phyloP scores from a whole-genome alignment of 2,329 filamentous ascomycete species.

The Plectosphaerella cucumerina region DNA sequence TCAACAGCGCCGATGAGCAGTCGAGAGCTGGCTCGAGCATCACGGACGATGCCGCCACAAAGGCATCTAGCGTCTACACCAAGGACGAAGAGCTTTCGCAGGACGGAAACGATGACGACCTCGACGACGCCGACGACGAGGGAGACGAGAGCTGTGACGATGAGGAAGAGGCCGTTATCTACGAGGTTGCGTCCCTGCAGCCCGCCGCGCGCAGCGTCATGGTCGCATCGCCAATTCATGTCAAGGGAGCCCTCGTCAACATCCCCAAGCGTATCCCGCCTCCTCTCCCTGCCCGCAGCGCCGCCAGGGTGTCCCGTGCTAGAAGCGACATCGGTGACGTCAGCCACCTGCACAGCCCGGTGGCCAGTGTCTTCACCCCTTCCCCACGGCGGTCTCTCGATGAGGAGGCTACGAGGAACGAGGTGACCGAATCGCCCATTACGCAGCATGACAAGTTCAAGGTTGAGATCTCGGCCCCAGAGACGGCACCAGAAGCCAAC shows the following conservation, averaged over 20 bases:
- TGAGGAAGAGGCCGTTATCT: slow-evolving; percentile 64
- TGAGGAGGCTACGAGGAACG: slow-evolving; percentile 11
- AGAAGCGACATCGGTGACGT: slow-evolving; percentile 60
- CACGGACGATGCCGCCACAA: slow-evolving; percentile 19
- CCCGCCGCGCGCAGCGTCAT: slow-evolving; percentile 52
- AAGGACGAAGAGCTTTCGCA: slow-evolving; percentile 14
- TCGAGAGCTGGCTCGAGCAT: slow-evolving; percentile 17
- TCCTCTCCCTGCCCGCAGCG: slow-evolving; percentile 72
- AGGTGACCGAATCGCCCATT: slow-evolving; percentile 10
- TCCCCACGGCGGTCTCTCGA: slow-evolving; percentile 12
- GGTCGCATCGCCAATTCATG: slow-evolving; percentile 60
- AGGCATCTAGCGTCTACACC: slow-evolving; percentile 20
- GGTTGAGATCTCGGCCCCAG: not conserved
- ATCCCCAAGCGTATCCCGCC: slow-evolving; percentile 79
- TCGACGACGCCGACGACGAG: slow-evolving; percentile 36
- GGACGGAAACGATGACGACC: slow-evolving; percentile 24
- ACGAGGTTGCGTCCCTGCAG: slow-evolving; percentile 59
- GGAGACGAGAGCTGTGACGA: slow-evolving; percentile 46
- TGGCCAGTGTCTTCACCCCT: slow-evolving; percentile 41
- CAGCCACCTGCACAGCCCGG: slow-evolving; percentile 41
- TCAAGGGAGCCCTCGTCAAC: slow-evolving; percentile 75
- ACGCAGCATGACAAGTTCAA: not conserved
- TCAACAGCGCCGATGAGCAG: slow-evolving; percentile 9
- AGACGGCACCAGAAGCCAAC: too few species aligned
- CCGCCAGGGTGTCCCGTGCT: slow-evolving; percentile 54